Evolutionary conservation across 1,284 basidiomycete species (phyloP), one percentile per base, ranked within the genome.

Genomic region (Sporisorium sorghi): DNA sequence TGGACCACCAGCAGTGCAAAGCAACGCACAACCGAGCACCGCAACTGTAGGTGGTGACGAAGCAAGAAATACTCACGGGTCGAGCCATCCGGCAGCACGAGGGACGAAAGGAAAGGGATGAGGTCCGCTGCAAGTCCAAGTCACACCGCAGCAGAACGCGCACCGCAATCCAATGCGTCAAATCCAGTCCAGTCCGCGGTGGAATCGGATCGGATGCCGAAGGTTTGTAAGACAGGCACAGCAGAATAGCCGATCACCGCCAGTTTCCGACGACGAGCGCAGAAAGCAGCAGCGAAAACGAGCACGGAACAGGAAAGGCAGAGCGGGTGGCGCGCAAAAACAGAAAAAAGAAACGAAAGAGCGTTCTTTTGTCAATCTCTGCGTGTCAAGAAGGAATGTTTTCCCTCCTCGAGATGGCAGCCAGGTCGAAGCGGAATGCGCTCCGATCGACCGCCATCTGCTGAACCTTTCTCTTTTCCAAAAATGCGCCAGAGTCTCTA

Each of bases 361-460:
- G 17, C 58, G 55, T 62, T 55, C 58, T n/a, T 37, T 61, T 68
- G 65, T 68, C 64, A 67, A 67, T 53, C 52, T 53, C 48, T 47
- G 32, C 48, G 47, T 50, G 51, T 55, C 51, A 24, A 39, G 33
- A 56, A 39, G 51, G 26, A 42, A 9, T 30, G 28, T 30, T 30
- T 9, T 30, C 19, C 6, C n/a, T 19, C 30, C 3, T 48, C 47
- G 26, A 30, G 30, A 33, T 21, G 39, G 61, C 54, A 58, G 32
- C 40, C 54, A 26, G 33, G 28, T 51, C 28, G 35, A 40, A 56
- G 44, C 52, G 26, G n/a, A 15, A 19, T 24, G 32, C 19, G 28
- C 30, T 33, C 40, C 19, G 30, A 43, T 40, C 54, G 44, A 33
- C 47, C 30, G 42, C 53, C 17, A 37, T 39, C 54, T 28, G 44